Evolutionary conservation across 495 filamentous ascomycete species (phyloP).

Genomic region (Neurospora terricola): DNA sequence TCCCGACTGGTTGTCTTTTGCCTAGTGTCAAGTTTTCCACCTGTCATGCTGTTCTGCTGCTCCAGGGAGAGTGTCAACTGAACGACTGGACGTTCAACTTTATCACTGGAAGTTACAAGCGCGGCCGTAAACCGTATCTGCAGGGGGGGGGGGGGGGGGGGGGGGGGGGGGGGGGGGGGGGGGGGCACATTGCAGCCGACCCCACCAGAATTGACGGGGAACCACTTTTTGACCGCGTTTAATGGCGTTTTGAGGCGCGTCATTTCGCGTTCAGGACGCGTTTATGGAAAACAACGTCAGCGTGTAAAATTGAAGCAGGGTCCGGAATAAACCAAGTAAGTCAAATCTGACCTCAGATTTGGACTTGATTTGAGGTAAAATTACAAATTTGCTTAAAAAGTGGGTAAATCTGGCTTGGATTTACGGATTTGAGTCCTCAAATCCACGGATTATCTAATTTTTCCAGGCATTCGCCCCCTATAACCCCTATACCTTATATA

Average conservation of each 20-base stretch:
- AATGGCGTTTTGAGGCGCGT: not conserved
- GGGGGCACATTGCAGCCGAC: not conserved
- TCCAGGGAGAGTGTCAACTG: not conserved
- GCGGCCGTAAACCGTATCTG: not conserved
- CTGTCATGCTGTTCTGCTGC: not conserved
- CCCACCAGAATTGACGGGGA: not conserved
- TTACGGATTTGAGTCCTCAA: too few species aligned
- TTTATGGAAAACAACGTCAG: not conserved
- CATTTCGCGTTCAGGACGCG: not conserved
- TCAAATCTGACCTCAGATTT: too few species aligned
- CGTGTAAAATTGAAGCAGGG: not conserved
- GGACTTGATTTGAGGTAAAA: too few species aligned
- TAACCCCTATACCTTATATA: too few species aligned
- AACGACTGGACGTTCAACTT: too few species aligned
- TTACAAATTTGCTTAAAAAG: too few species aligned
- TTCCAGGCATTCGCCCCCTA: too few species aligned
- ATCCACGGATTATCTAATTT: too few species aligned
- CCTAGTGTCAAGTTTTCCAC: not conserved
- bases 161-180: too few species aligned
- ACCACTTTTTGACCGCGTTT: not conserved
- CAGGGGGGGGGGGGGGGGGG: not conserved
- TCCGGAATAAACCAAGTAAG: too few species aligned
- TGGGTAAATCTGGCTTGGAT: too few species aligned
- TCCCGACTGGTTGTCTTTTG: not conserved
- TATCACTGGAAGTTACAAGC: not conserved